Percentiles rank a stretch among this genome's conserved stretches.
Conservation (phyloP, 768 basidiomycete species). For the Trametes cubensis region DNA sequence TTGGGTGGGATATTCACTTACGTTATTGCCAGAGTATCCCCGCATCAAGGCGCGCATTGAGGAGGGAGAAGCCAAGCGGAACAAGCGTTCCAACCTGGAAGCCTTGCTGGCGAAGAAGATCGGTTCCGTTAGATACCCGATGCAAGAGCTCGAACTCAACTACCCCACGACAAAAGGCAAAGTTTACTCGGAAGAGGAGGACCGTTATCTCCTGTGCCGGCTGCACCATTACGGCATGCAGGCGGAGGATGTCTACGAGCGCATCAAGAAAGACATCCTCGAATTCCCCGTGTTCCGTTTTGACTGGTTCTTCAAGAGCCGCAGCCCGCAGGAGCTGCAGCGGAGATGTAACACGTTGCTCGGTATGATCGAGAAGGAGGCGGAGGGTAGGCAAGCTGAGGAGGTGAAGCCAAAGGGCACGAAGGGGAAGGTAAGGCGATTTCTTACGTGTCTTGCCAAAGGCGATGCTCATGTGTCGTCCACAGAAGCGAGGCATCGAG, state of each 20-base stretch:
- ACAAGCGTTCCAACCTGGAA: conserved; percentile 80
- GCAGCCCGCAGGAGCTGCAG: conserved; percentile 86
- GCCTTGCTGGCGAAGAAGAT: conserved; percentile 83
- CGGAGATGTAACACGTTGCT: conserved; percentile 86
- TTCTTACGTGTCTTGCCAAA: conserved; percentile 2
- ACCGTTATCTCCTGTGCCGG: conserved; percentile 90
- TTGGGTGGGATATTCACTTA: background rate
- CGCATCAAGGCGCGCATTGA: conserved; percentile 82
- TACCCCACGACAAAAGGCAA: conserved; percentile 97
- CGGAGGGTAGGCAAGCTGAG: conserved; percentile 63
- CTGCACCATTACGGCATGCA: conserved; percentile 90
- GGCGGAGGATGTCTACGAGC: conserved; percentile 86
- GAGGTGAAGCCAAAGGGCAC: conserved; percentile 62
- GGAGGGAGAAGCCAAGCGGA: conserved; percentile 88
- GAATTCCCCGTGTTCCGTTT: conserved; percentile 98
- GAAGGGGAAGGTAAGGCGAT: conserved; percentile 54
- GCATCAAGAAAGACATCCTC: conserved; percentile 93
- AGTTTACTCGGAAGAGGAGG: conserved; percentile 95
- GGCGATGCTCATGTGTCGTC: background rate
- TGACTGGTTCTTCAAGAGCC: conserved; percentile 97
- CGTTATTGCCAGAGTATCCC: conserved; percentile 59
- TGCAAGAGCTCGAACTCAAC: conserved; percentile 96
- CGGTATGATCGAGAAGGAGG: conserved; percentile 92
- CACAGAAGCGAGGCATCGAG: conserved; percentile 73
- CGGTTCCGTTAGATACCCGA: conserved; percentile 79